These are phyloP conservation scores for Diplodia seriata DNA, from an alignment of 2,329 filamentous ascomycete species.

Conservation along the genomic window DNA sequence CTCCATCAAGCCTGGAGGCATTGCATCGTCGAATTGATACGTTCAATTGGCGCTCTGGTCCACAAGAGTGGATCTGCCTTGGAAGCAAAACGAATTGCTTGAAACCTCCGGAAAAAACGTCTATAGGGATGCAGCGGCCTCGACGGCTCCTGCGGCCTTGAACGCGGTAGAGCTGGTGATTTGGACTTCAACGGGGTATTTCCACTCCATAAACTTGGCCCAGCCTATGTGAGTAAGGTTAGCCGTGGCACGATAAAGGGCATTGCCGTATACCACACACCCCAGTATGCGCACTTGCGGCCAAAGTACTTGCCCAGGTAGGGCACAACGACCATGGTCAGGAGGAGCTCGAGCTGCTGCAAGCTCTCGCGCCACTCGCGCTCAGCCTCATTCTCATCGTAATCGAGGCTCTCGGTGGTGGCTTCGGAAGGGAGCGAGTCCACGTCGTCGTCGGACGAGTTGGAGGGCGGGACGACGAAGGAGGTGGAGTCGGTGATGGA, in stretches of 20 bases:
- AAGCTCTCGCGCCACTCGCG: conserved; percentile 93
- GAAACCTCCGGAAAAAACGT: neutral
- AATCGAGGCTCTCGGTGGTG: conserved; percentile 60
- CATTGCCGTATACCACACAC: conserved; percentile 61
- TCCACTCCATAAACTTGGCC: conserved; percentile 94
- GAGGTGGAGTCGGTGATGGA: conserved; percentile 47
- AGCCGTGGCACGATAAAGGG: conserved; percentile 34
- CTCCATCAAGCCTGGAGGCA: neutral
- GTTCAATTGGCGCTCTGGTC: neutral
- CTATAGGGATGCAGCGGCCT: conserved; percentile 55
- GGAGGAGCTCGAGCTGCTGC: conserved; percentile 88
- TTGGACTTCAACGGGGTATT: conserved; percentile 79
- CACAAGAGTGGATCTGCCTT: neutral
- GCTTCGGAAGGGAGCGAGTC: conserved; percentile 61
- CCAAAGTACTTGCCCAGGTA: conserved; percentile 96
- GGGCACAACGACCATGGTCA: conserved; percentile 94
- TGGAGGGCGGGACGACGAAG: conserved; percentile 45
- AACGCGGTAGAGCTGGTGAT: conserved; percentile 55
- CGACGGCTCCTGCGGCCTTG: conserved; percentile 55
- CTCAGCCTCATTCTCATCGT: conserved; percentile 75
- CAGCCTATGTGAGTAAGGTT: conserved; percentile 67
- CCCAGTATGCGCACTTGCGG: conserved; percentile 94
- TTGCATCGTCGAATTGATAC: neutral
- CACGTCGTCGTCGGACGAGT: conserved; percentile 51
- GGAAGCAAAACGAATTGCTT: neutral